Evolutionary conservation across 495 filamentous ascomycete species (phyloP), one percentile per base, ranked within the genome.

Genomic region (Aspergillus kassunensis): DNA sequence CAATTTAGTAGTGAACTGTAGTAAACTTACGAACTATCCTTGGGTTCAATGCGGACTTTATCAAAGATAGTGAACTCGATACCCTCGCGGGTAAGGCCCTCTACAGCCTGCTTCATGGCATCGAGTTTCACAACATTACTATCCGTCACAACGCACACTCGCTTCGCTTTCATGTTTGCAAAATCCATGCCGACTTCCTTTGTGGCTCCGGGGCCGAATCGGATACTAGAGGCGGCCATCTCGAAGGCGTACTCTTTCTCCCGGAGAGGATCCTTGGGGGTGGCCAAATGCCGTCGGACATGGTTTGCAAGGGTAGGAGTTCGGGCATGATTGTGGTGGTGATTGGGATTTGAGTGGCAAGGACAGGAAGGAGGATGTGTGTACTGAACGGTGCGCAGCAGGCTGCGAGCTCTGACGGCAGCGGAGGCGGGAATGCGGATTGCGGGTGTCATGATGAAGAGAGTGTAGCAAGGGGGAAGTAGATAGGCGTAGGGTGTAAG

Each of bases 111-210:
- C 63, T 82, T 83, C 85, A 97, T 92, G 16, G 90, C 91, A 65
- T 87, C 78, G 49, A 98, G 73, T 61, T 86, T 81, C 57, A 76
- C 69, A 8, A 98, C 88, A 30, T 79, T 95, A 40, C 66, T 64
- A 63, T 98, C 93, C 41, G 93, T 97, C 16, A 98, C 90, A 19
- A 98, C 84, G 62, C 88, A 87, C 30, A 98, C 91, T 25, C 83
- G 82, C 71, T 88, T 88, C 2, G 85, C 81, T 13, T 86, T 85
- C 80, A 98, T 81, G 64, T 97, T 98, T 69, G 81, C 81, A 59
- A 98, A 85, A 68, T 98, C 93, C 93, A 98, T 98, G 53, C 93
- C 93, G n/a, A 97, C 91, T 70, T 98, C 93, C 66, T 87, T 85
- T 12, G 93, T 98, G n/a, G 83, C 85, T 4, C 93, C 93, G 0